Evolutionary conservation across 257 asterid genomes (phyloP), one percentile per base, ranked within the genome.

Genomic region (Asclepias syriaca): DNA sequence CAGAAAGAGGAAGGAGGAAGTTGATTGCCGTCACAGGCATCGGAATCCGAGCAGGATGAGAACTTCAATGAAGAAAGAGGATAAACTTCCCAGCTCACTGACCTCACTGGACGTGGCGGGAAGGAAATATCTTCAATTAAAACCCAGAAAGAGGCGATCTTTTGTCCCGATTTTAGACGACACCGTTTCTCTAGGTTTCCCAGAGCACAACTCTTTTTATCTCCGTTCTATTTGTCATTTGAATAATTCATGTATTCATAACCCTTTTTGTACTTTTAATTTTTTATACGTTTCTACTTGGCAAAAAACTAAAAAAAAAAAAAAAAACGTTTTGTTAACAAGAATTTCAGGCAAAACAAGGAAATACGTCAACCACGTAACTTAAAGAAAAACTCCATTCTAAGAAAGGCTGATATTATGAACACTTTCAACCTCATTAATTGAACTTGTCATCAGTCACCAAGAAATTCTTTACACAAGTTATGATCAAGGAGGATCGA

Each of bases 1-100:
- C 72, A 11, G 83, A 72, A 78, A 86, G 40, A 50, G 49, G 61
- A 37, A 66, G 70, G 66, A 24, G 66, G 55, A n/a, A 37, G 45
- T 68, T 68, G 45, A 50, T 14, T 18, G 57, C 24, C 11, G 48
- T 12, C 50, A 50, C 48, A 21, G 60, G 63, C 72, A 50, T 50
- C 39, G 29, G 19, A n/a, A 2, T 5, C 21, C 18, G 24, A 8
- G 46, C 68, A 63, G 48, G 45, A 6, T 37, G 29, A 37, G 50
- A 21, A 18, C 27, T 64, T 13, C 48, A 60, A 8, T 29, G 46
- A 64, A 64, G 50, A 10, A 37, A 37, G 68, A 37, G n/a, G 50
- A 64, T 37, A 37, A 27, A 60, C 24, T 60, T 29, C 45, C 66
- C 5, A 59, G 43, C 43, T 59, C 43, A 29, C 9, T 40, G 46